Evolutionary conservation across 495 filamentous ascomycete species (phyloP).

Genomic region (Sabuloglossum arenarium): DNA sequence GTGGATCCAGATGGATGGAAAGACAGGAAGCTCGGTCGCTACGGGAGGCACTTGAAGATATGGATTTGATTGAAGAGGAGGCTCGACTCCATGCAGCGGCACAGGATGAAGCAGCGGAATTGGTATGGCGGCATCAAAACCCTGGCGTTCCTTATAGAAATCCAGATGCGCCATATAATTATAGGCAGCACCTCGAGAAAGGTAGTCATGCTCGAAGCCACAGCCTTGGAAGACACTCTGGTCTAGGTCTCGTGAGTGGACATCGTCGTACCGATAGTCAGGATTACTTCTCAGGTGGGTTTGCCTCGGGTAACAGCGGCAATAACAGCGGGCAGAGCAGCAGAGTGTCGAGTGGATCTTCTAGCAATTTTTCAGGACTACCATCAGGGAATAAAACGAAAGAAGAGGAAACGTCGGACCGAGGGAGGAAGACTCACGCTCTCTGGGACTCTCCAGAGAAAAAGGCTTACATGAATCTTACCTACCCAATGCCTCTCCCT

Average conservation of each 20-base stretch:
- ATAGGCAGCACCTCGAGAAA: slow-evolving; percentile 36
- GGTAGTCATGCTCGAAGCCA: slow-evolving; percentile 41
- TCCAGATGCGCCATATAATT: slow-evolving; percentile 38
- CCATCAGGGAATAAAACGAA: background rate
- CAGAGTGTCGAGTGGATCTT: slow-evolving; percentile 10
- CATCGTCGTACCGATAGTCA: slow-evolving; percentile 15
- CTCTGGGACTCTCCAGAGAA: slow-evolving; percentile 14
- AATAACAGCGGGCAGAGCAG: slow-evolving; percentile 4
- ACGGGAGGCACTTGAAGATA: slow-evolving; percentile 58
- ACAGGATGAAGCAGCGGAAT: slow-evolving; percentile 66
- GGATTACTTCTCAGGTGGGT: background rate
- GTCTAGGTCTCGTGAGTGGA: slow-evolving; percentile 8
- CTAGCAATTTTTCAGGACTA: slow-evolving; percentile 4
- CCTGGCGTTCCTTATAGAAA: slow-evolving; percentile 31
- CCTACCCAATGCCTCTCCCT: slow-evolving; percentile 1
- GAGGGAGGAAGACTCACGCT: slow-evolving; percentile 4
- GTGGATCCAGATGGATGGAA: slow-evolving; percentile 64
- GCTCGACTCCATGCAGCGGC: slow-evolving; percentile 49
- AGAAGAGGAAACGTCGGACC: background rate
- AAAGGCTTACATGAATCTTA: slow-evolving; percentile 14
- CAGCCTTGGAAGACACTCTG: slow-evolving; percentile 29
- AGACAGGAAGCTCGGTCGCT: slow-evolving; percentile 63
- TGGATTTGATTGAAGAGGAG: slow-evolving; percentile 48
- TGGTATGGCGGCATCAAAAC: slow-evolving; percentile 71
- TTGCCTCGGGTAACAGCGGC: slow-evolving; percentile 10